Evolutionary conservation across 2,329 filamentous ascomycete genomes (phyloP), one percentile per base, ranked within the genome.

Genomic region (Geosmithia putterillii): DNA sequence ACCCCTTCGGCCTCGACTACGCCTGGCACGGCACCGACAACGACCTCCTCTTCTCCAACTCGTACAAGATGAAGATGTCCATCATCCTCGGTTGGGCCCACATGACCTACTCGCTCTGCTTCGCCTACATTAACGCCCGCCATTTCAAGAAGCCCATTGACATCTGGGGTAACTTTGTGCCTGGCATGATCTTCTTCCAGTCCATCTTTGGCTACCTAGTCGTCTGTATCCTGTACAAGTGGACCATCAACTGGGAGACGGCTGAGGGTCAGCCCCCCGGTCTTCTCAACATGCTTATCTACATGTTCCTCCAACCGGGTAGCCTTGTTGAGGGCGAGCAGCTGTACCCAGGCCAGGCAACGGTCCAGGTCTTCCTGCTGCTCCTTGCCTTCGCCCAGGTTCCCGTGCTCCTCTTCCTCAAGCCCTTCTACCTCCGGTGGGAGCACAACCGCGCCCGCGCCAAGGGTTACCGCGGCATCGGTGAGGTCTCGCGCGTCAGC

Each of bases 31-130:
- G 84, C 47, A 84, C 88, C 12, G 90, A 96, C 56, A 98, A 98
- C 56, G 84, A 94, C 47, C 74, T 98, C 18, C 76, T 98, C 41
- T 98, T 98, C 69, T 84, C 79, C 61, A 98, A 98, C 82, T 94
- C 86, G 65, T 94, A 92, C 76, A 98, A 98, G 81, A 98, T 98
- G 92, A 98, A 98, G 74, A 85, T 98, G 67, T 94, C 86, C 70
- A 95, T 98, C 59, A 78, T 98, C 51, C 76, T 98, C 6, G 92
- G 94, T 62, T 98, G 94, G 92, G 79, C 79, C 46, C 89, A 95
- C 69, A 98, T 98, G 92, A 98, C 92, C 3, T 98, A 95, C 68
- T 96, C 92, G 17, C 78, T 98, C 39, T 89, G 85, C 69, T 82
- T 94, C 58, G 83, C 92, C 20, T 92, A 85, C 57, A 77, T 95